Base-by-base conservation (phyloP, 495 filamentous ascomycete genomes). In the Aspergillus conjunctus region DNA sequence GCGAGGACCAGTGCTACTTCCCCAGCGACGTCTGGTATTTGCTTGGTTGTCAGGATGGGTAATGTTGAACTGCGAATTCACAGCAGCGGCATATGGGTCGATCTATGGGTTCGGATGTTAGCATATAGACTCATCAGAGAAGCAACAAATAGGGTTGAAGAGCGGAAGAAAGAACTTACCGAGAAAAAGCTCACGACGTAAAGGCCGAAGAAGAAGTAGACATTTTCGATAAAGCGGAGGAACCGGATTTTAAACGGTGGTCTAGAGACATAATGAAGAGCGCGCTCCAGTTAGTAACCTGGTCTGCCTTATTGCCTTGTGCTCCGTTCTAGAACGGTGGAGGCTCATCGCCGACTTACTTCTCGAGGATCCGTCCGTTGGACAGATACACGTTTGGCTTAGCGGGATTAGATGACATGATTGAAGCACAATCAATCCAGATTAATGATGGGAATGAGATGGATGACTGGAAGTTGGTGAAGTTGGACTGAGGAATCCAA, bases 41-140 rank as follows among this genome's bases (percentile, higher is more conserved):
- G 60, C 54, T 21, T 57, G 39, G 37, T 72, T 73, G 7, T 54
- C 57, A 7, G 67, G 14, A 10, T 63, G 59, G 50, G 67, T 54
- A 44, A 85, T 72, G 62, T 90, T 91, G 72, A 88, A 91, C 18
- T 74, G 66, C 2, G 86, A 89, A 26, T 75, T 77, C 68, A 87
- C 81, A 0, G 87, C 88, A 10, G 88, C 77, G 55, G 74, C 74
- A 73, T 89, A 88, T 1, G 87, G 79, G 61, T 91, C 87, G 49
- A 90, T 73, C 85, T 88, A 65, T 5, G 20, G 54, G 45, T 10
- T n/a, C 26, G 32, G 45, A 31, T 43, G 70, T 71, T 64, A 73
- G 63, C 52, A 51, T 30, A 31, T 45, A 39, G 59, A 21, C 44
- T 3, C 3, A 4, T 34, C n/a, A 31, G 12, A 51, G 37, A 18